A percentile compares a stretch with the other conserved stretches of the same genome.
Evolutionary conservation across 1,139 yeast species (phyloP).

Genomic region (Blastobotrys arbuscula): DNA sequence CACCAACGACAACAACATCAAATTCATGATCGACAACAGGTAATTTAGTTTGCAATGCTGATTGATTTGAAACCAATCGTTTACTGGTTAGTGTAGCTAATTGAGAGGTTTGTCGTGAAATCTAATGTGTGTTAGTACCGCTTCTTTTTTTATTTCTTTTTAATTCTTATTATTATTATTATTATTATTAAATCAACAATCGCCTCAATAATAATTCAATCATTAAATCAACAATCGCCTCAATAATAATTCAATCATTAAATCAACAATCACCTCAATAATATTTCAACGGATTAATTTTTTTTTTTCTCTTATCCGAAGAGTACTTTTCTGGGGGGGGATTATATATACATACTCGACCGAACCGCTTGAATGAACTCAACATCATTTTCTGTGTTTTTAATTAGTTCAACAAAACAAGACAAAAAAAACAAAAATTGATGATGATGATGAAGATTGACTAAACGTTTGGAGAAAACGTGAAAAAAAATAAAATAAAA

Average conservation of each 20-base stretch:
- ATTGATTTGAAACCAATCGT: neutral
- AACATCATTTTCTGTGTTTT: neutral
- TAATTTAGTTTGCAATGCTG: conserved; percentile 31
- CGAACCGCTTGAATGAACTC: conserved; percentile 1
- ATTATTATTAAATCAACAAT: neutral
- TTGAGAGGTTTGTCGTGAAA: neutral
- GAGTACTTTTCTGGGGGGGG: too few species aligned
- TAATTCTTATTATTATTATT: too few species aligned
- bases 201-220: too few species aligned
- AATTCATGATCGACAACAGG: conserved; percentile 92
- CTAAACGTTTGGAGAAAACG: neutral
- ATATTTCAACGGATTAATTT: too few species aligned
- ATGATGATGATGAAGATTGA: too few species aligned
- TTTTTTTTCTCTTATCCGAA: too few species aligned
- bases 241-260: too few species aligned
- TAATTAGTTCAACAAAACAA: too few species aligned
- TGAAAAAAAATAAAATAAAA: neutral
- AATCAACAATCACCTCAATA: neutral
- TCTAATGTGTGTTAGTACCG: neutral
- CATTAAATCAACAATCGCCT: neutral
- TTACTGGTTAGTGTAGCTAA: neutral
- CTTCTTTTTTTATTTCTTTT: neutral
- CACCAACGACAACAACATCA: conserved; percentile 97
- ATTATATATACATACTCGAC: neutral
- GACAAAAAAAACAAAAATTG: too few species aligned